Conservation (phyloP, 768 basidiomycete species). For the Lactifluus pinguis region DNA sequence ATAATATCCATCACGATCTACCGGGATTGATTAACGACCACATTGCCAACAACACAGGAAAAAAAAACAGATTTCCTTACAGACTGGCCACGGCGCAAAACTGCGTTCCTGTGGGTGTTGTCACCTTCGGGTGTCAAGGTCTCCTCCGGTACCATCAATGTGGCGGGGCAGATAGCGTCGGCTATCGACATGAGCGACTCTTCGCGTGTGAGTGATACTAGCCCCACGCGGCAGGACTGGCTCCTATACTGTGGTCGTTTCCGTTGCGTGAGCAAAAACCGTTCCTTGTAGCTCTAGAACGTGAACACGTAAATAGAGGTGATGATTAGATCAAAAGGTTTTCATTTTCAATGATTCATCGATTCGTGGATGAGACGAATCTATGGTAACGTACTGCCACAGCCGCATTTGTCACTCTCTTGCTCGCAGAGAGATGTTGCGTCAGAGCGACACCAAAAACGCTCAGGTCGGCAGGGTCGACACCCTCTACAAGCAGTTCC, state of each 20-base stretch:
- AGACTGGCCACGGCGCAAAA: conserved; percentile 1
- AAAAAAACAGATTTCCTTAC: not conserved
- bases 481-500: not conserved
- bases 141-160: not conserved
- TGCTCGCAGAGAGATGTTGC: not conserved
- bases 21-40: too few relatives aligned
- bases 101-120: not conserved
- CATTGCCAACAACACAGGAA: not conserved
- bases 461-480: not conserved
- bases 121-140: not conserved
- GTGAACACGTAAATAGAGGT: too few relatives aligned
- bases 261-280: not conserved
- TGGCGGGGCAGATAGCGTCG: conserved; percentile 1
- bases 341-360: not conserved
- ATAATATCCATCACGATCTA: conserved; percentile 7
- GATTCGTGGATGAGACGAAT: not conserved
- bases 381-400: conserved; percentile 1
- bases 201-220: not conserved
- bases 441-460: conserved; percentile 1
- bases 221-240: not conserved
- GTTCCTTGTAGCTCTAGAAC: conserved; percentile 1
- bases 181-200: conserved; percentile 7
- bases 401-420: conserved; percentile 1
- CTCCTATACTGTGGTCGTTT: not conserved
- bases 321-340: too few relatives aligned